These are phyloP conservation scores for Hura crepitans DNA, from an alignment of 441 rosid genomes.

Conservation along the genomic window DNA sequence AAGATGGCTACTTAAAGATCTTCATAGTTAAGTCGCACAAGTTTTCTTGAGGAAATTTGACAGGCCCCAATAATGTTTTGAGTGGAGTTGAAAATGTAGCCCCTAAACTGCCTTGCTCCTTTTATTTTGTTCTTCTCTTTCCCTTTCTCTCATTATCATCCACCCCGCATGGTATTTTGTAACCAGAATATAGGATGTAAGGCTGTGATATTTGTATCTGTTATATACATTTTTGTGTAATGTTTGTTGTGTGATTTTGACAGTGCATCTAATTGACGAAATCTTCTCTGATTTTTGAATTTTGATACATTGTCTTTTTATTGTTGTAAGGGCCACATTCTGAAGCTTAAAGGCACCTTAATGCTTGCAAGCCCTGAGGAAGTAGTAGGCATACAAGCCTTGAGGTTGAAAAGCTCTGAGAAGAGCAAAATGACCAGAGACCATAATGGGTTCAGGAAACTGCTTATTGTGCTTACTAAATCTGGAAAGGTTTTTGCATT, in stretches of 20 bases:
- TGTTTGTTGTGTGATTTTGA: constrained; percentile 10
- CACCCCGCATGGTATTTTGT: background rate
- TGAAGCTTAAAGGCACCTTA: constrained; percentile 90
- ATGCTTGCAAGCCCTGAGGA: constrained; percentile 98
- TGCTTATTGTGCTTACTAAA: constrained; percentile 77
- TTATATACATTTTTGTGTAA: background rate
- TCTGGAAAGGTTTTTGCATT: constrained; percentile 87
- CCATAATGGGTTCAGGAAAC: constrained; percentile 95
- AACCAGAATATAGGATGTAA: background rate
- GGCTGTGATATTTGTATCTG: background rate
- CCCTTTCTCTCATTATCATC: background rate
- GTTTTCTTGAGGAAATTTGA: background rate
- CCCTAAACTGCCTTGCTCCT: background rate
- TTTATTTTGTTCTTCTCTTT: background rate
- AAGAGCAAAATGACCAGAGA: constrained; percentile 96
- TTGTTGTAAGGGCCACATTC: constrained; percentile 69
- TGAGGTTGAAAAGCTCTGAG: constrained; percentile 85
- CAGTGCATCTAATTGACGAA: constrained; percentile 11
- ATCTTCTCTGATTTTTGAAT: constrained; percentile 9
- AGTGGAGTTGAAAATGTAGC: constrained; percentile 1
- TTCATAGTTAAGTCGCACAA: background rate
- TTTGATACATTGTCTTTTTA: constrained; percentile 19
- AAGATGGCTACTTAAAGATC: constrained; percentile 7
- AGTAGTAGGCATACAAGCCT: constrained; percentile 71
- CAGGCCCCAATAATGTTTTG: background rate